Base-by-base conservation (phyloP, 2,329 filamentous ascomycete genomes). In the Aotearoamyces nothofagi region DNA sequence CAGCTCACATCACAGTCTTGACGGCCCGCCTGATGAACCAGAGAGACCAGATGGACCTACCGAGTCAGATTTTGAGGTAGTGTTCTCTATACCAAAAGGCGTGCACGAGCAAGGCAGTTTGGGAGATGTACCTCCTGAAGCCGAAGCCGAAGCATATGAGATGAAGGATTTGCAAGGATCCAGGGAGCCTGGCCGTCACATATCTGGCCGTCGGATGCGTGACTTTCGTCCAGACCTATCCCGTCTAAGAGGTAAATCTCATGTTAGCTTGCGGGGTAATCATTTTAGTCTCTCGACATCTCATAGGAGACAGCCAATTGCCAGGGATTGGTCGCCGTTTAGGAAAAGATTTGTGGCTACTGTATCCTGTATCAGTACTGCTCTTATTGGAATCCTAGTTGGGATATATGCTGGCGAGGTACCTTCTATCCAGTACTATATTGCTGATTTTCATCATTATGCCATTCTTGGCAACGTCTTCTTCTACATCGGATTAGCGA, bases 391-490 rank as follows among this genome's bases (percentile, higher is more conserved):
- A 0, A 55, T 79, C 15, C 58, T 83, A 13, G 57, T 81, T 33
- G 79, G 80, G 1, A 77, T 84, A 13, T 87, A 84, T 46, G 74
- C 77, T 31, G 80, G 79, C 3, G 65, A 83, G 39, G 78, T 83
- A 1, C 78, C 79, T n/a, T 69, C 72, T 3, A 80, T 86, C 15
- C 78, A 84, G 45, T 83, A 83, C 47, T 74, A 72, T 41, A 68
- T 86, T 37, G 71, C 70, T 14, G 78, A 84, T 41, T 61, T 73
- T 35, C 54, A 68, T 24, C 77, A 82, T 41, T 61, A 68, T 34
- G 63, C 71, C 2, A 71, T 83, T 15, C 58, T 81, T 19, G 80
- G 80, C 3, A 86, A 86, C 40, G 75, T 79, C 10, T 64, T 71
- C 15, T 65, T 83, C 30, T 86, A 79, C 45, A 44, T 78, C 17